Conservation (phyloP, 108 stramenopile genomes). For the Nannochloropsis salina region DNA sequence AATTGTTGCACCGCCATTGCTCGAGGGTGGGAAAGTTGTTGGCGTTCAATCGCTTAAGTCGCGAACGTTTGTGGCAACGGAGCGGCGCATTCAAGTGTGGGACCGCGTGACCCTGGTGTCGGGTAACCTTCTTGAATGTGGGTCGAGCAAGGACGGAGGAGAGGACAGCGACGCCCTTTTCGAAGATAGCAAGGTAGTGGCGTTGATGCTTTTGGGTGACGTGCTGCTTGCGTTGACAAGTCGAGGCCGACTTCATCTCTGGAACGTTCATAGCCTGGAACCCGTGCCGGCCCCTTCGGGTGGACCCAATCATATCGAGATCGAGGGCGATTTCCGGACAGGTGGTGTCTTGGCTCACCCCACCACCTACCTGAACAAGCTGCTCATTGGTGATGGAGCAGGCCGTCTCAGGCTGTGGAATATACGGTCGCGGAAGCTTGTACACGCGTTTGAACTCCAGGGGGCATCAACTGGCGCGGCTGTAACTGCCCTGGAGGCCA, state of each 20-base stretch:
- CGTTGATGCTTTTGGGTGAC: conserved; percentile 22
- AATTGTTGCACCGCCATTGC: conserved; percentile 23
- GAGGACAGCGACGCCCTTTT: background rate
- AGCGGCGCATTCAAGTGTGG: conserved; percentile 21
- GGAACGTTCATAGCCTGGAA: conserved; percentile 28
- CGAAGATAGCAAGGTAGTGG: background rate
- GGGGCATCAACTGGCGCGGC: conserved; percentile 23
- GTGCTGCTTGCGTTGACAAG: conserved; percentile 38
- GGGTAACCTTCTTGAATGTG: background rate
- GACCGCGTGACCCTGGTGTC: conserved; percentile 18
- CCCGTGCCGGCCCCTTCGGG: background rate
- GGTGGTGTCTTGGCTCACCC: conserved; percentile 49
- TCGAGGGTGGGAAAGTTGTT: background rate
- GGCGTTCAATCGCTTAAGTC: background rate
- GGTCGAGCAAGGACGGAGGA: background rate
- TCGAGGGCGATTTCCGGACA: background rate
- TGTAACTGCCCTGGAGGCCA: conserved; percentile 42
- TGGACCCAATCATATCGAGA: background rate
- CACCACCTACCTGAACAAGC: conserved; percentile 58
- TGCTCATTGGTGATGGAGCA: conserved; percentile 46
- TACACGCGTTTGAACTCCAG: conserved; percentile 38
- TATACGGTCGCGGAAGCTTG: conserved; percentile 42
- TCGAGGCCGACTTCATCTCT: conserved; percentile 28
- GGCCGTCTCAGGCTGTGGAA: conserved; percentile 54
- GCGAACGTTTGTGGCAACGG: conserved; percentile 22